A percentile compares a stretch with the other conserved stretches of the same genome.
These are phyloP conservation scores for Colletotrichum incanum DNA, from an alignment of 2,329 filamentous ascomycete species.

Conservation along the genomic window DNA sequence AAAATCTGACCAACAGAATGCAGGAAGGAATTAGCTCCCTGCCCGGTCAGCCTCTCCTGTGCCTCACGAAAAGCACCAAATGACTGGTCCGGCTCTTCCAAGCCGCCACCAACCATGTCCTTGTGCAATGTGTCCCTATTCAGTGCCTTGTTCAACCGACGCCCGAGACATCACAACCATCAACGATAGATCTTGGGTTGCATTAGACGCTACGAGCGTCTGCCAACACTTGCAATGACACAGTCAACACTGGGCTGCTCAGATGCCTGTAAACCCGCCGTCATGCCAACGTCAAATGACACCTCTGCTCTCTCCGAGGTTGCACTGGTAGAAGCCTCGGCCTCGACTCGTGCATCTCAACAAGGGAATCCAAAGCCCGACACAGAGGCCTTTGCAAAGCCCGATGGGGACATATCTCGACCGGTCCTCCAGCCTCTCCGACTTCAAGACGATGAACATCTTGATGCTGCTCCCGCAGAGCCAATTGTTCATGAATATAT, in stretches of 20 bases:
- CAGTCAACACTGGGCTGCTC: background rate
- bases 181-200: background rate
- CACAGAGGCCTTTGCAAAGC: slow-evolving; percentile 11
- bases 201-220: background rate
- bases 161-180: background rate
- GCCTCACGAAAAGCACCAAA: background rate
- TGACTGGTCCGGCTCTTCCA: background rate
- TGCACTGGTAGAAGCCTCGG: background rate
- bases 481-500: slow-evolving; percentile 4
- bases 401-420: slow-evolving; percentile 3
- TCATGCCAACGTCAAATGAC: background rate
- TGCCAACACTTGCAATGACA: background rate
- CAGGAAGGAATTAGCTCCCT: background rate
- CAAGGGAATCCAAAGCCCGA: slow-evolving; percentile 21
- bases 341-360: background rate
- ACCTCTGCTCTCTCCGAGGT: background rate
- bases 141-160: background rate
- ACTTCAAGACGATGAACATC: background rate
- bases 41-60: background rate
- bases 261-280: background rate
- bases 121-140: slow-evolving; percentile 4
- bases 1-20: background rate
- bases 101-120: background rate
- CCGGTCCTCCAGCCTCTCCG: background rate
- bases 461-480: background rate